Evolutionary conservation across 192 early-diverging fungal genomes (phyloP).

Genomic region (Dissophora ornata): DNA sequence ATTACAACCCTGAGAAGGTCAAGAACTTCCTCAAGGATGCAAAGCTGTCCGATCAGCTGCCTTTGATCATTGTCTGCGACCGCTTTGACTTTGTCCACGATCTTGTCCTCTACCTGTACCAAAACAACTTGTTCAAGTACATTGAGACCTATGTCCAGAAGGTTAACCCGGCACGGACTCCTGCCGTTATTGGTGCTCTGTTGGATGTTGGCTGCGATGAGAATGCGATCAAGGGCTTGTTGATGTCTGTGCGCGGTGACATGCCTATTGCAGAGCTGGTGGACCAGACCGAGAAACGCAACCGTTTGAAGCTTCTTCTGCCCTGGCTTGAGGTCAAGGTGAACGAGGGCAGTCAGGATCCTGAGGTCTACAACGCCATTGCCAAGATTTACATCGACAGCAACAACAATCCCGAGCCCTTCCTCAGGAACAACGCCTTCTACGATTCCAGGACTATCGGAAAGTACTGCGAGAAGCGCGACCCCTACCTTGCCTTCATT

Average conservation of each 20-base stretch:
- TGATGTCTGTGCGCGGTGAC: slow-evolving; percentile 84
- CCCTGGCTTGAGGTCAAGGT: slow-evolving; percentile 94
- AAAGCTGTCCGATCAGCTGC: slow-evolving; percentile 94
- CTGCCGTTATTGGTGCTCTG: slow-evolving; percentile 94
- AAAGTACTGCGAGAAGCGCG: slow-evolving; percentile 98
- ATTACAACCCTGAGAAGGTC: slow-evolving; percentile 97
- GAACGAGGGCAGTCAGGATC: slow-evolving; percentile 89
- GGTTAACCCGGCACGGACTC: slow-evolving; percentile 94
- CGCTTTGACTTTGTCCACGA: slow-evolving; percentile 98
- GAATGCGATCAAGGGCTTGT: slow-evolving; percentile 87
- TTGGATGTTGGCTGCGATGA: slow-evolving; percentile 99
- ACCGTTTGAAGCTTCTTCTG: slow-evolving; percentile 93
- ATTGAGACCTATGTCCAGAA: slow-evolving; percentile 99
- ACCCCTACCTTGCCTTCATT: slow-evolving; percentile 95
- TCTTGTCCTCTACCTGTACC: slow-evolving; percentile 94
- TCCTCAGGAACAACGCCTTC: slow-evolving; percentile 84
- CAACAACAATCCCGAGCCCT: slow-evolving; percentile 97
- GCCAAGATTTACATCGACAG: slow-evolving; percentile 99
- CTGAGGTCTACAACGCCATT: slow-evolving; percentile 94
- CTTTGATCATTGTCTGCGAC: slow-evolving; percentile 99
- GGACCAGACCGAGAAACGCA: slow-evolving; percentile 95
- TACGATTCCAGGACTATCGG: slow-evolving; percentile 87
- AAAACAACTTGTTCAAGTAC: slow-evolving; percentile 93
- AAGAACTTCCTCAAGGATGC: slow-evolving; percentile 99
- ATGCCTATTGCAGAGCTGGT: slow-evolving; percentile 90